Percentiles rank a stretch among this genome's conserved stretches.
phyloP scores from a whole-genome alignment of 345 rosid genomes.

The Populus simonii region DNA sequence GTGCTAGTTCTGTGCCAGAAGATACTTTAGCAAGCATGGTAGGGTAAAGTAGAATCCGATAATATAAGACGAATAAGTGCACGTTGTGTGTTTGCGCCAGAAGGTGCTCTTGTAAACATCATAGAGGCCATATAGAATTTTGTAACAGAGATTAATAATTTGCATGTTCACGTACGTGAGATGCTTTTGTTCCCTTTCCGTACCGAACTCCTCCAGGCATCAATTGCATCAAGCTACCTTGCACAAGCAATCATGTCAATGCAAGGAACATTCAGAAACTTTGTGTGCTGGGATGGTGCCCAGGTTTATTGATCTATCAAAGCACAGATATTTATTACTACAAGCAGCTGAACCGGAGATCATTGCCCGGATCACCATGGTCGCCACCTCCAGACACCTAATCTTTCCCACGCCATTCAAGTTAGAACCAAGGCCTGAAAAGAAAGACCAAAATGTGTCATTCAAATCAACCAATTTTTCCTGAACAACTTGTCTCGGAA shows the following conservation, averaged over 20 bases:
- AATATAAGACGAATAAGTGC: slow-evolving; percentile 1
- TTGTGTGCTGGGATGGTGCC: background rate
- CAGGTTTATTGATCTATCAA: background rate
- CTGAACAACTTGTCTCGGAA: slow-evolving; percentile 6
- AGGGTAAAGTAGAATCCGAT: background rate
- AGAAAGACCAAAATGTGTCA: slow-evolving; percentile 3
- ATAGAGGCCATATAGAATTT: background rate
- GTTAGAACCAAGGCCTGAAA: slow-evolving; percentile 76
- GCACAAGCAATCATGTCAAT: background rate
- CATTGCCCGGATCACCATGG: slow-evolving; percentile 86
- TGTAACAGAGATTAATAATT: slow-evolving; percentile 1
- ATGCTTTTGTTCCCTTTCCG: background rate
- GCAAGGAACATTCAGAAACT: background rate
- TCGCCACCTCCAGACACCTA: slow-evolving; percentile 72
- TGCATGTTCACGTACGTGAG: background rate
- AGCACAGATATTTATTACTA: background rate
- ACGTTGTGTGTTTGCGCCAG: slow-evolving; percentile 39
- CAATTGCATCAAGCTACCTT: background rate
- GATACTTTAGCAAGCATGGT: slow-evolving; percentile 13
- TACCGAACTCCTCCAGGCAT: background rate
- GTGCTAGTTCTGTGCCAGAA: slow-evolving; percentile 61
- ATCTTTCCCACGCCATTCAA: slow-evolving; percentile 74
- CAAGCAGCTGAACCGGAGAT: slow-evolving; percentile 6
- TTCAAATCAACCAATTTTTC: background rate
- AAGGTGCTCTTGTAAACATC: slow-evolving; percentile 18